Conservation (phyloP, 805 yeast genomes). For the Candida sanyiensis region DNA sequence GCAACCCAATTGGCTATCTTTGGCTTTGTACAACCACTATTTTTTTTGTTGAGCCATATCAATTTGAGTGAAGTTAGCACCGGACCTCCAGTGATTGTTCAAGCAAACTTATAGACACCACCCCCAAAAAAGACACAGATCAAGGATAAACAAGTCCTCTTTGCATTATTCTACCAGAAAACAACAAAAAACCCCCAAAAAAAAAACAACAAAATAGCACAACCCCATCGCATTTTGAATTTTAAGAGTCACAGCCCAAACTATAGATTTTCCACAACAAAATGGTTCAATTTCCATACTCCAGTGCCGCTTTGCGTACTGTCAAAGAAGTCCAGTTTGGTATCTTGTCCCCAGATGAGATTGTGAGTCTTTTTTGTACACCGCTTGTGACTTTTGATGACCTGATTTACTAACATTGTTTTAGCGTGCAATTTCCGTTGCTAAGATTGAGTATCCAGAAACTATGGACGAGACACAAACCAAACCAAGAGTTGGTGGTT, state of each 20-base stretch:
- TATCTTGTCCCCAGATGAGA: constrained; percentile 93
- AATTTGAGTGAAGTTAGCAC: background rate
- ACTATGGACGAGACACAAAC: constrained; percentile 98
- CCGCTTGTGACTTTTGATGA: constrained; percentile 11
- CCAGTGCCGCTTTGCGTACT: constrained; percentile 97
- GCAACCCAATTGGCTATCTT: background rate
- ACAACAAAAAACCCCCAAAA: constrained; percentile 6
- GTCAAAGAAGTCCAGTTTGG: constrained; percentile 99
- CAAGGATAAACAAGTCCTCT: no score
- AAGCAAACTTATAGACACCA: no score
- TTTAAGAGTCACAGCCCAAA: background rate
- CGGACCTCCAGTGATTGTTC: no score
- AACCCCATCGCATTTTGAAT: no score
- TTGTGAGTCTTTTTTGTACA: constrained; percentile 33
- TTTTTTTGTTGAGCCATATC: background rate
- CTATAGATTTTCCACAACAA: constrained; percentile 10
- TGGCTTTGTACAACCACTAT: no score
- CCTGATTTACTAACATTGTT: constrained; percentile 16
- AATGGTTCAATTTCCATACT: constrained; percentile 71
- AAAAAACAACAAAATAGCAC: no score
- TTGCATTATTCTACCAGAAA: no score
- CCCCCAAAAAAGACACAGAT: no score
- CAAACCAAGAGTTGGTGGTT: constrained; percentile 93
- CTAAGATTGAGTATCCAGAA: constrained; percentile 96
- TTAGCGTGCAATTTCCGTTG: constrained; percentile 91